Conservation (phyloP, 176 grass and related monocot species). For the Raddia distichophylla region DNA sequence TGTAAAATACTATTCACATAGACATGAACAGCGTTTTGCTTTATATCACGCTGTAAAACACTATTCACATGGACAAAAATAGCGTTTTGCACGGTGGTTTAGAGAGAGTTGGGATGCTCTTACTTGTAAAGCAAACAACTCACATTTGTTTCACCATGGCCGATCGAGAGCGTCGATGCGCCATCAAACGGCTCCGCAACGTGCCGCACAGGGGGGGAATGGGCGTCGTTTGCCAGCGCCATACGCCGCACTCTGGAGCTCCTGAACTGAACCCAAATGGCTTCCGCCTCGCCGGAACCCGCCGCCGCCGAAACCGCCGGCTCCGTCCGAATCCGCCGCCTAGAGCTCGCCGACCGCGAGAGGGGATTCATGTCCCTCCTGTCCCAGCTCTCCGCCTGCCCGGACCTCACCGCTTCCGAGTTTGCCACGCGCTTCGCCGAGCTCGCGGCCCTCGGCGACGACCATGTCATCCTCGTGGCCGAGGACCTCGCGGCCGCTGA, state of each 20-base stretch:
- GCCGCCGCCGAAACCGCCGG: slow-evolving; percentile 19
- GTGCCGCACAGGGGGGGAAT: not conserved
- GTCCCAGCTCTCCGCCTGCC: slow-evolving; percentile 67
- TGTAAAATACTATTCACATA: too few relatives aligned
- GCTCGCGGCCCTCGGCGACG: slow-evolving; percentile 72
- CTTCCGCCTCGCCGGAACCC: slow-evolving; percentile 48
- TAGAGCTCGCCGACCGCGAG: slow-evolving; percentile 62
- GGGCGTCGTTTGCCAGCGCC: not conserved
- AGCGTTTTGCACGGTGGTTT: too few relatives aligned
- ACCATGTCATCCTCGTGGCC: slow-evolving; percentile 76
- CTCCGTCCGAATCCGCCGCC: slow-evolving; percentile 53
- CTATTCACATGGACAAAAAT: too few relatives aligned
- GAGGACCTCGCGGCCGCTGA: slow-evolving; percentile 49
- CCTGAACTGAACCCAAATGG: slow-evolving; percentile 37
- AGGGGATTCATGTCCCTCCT: slow-evolving; percentile 74
- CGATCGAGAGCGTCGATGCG: not conserved
- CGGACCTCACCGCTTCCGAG: slow-evolving; percentile 63
- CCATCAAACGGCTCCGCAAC: not conserved
- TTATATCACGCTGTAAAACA: too few relatives aligned
- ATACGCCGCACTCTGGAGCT: not conserved
- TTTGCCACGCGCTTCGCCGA: slow-evolving; percentile 73
- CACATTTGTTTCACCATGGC: not conserved
- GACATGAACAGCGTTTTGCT: too few relatives aligned
- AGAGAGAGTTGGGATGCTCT: too few relatives aligned
- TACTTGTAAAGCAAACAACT: too few relatives aligned